These are phyloP conservation scores for Yamadazyma oceani DNA, from an alignment of 1,139 yeast genomes.

Conservation along the genomic window DNA sequence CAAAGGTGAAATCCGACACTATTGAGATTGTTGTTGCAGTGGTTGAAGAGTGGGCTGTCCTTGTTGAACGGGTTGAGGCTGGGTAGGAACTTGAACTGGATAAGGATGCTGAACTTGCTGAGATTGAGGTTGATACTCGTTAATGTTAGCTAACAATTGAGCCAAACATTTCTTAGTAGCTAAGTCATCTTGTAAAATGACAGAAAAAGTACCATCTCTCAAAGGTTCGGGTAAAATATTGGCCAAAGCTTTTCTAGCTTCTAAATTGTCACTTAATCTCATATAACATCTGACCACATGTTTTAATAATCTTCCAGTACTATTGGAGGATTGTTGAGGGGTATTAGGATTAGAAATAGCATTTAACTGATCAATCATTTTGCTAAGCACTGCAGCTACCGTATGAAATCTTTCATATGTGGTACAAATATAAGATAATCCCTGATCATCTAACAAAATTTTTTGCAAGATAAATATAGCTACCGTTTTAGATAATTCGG, in stretches of 20 bases:
- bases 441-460: constrained; percentile 87
- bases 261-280: constrained; percentile 84
- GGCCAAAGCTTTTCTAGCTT: constrained; percentile 86
- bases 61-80: constrained; percentile 6
- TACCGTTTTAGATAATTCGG: constrained; percentile 91
- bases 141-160: constrained; percentile 73
- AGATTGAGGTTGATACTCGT: constrained; percentile 27
- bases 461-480: constrained; percentile 95
- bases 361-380: constrained; percentile 82
- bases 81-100: constrained; percentile 2
- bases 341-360: constrained; percentile 11
- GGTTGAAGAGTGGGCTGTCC: neutral
- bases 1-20: neutral
- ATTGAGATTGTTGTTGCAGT: constrained; percentile 1
- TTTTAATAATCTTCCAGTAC: constrained; percentile 80
- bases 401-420: constrained; percentile 94
- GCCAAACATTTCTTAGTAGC: constrained; percentile 87
- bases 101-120: constrained; percentile 3
- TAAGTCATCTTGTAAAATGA: constrained; percentile 78
- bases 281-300: constrained; percentile 94
- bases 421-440: constrained; percentile 88
- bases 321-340: constrained; percentile 27
- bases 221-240: constrained; percentile 84
- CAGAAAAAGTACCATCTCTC: constrained; percentile 86
- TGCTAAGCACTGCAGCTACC: constrained; percentile 81